These are phyloP conservation scores for Sporisorium exsertum DNA, from an alignment of 1,284 basidiomycete species.

Conservation along the genomic window DNA sequence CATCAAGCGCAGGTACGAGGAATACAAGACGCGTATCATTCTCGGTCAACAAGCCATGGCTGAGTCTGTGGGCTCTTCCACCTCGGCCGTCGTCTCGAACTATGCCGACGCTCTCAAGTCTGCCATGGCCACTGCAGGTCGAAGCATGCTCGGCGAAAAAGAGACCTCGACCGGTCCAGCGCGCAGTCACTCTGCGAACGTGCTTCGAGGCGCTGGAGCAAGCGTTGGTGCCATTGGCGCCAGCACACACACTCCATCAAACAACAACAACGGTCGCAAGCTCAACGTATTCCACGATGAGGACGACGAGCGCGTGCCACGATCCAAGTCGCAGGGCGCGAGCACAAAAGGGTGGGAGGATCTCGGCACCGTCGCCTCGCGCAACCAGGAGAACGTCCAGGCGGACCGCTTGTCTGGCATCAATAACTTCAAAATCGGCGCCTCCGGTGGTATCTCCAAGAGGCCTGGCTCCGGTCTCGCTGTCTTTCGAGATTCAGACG, in stretches of 20 bases:
- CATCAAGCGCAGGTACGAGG: conserved; percentile 83
- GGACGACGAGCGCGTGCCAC: conserved; percentile 32
- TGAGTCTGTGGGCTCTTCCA: conserved; percentile 17
- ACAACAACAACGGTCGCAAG: conserved; percentile 59
- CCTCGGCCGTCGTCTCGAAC: conserved; percentile 13
- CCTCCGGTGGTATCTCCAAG: conserved; percentile 45
- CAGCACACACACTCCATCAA: conserved; percentile 13
- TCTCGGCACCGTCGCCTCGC: conserved; percentile 43
- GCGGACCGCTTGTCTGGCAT: conserved; percentile 33
- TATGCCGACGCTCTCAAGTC: conserved; percentile 57
- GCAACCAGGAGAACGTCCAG: conserved; percentile 59
- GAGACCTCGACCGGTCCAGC: conserved; percentile 34
- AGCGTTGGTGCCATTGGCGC: conserved; percentile 30
- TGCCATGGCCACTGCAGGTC: conserved; percentile 59
- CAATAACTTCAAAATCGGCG: conserved; percentile 44
- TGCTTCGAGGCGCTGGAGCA: conserved; percentile 36
- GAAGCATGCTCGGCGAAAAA: conserved; percentile 64
- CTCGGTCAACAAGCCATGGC: conserved; percentile 26
- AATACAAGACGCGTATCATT: conserved; percentile 78
- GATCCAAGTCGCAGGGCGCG: conserved; percentile 16
- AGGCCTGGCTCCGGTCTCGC: conserved; percentile 53
- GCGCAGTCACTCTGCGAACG: conserved; percentile 46
- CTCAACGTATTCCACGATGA: conserved; percentile 59
- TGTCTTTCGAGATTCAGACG: conserved; percentile 70
- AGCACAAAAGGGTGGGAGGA: conserved; percentile 54